Conservation (phyloP, 2,329 filamentous ascomycete genomes). For the Penicillium verrucosum region DNA sequence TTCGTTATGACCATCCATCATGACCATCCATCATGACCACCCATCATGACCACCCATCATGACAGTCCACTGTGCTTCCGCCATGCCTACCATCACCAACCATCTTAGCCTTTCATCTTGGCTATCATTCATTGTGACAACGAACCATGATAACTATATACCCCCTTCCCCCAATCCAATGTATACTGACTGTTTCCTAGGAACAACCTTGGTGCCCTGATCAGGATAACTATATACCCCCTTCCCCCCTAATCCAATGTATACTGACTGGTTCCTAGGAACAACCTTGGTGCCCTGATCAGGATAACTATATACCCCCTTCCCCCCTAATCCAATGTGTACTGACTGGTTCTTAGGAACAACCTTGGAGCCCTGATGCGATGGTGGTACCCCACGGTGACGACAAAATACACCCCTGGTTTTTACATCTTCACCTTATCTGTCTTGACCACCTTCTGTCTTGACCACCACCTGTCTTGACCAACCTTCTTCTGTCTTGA, state of each 20-base stretch:
- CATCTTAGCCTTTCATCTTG: neutral
- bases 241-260: neutral
- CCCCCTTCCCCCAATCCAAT: neutral
- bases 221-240: neutral
- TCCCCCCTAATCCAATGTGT: neutral
- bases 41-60: neutral
- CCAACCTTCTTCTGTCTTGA: too few relatives aligned
- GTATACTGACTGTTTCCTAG: neutral
- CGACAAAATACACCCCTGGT: neutral
- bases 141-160: neutral
- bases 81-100: neutral
- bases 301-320: neutral
- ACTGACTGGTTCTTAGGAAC: neutral
- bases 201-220: neutral
- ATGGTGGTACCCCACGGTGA: neutral
- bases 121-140: neutral
- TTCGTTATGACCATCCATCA: neutral
- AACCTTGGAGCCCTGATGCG: neutral
- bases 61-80: neutral
- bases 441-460: neutral
- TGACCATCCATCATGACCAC: neutral
- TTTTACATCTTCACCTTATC: neutral
- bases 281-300: too few relatives aligned
- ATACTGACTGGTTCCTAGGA: neutral
- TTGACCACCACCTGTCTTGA: too few relatives aligned